Base-by-base conservation (phyloP, 78 protist genomes). In the Monocercomonoides exilis region DNA sequence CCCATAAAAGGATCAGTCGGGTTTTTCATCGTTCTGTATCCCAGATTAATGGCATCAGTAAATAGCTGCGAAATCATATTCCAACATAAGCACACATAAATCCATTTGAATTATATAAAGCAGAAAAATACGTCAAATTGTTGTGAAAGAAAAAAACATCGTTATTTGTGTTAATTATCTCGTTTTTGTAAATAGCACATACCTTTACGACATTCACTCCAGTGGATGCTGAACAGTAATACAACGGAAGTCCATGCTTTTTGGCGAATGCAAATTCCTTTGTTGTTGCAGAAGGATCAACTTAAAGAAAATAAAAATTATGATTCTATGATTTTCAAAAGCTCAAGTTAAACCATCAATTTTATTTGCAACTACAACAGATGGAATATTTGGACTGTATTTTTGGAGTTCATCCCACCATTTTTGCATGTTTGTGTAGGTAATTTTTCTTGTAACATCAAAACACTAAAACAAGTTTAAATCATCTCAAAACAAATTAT, bases 381-480 rank as follows among this genome's bases (percentile, higher is more conserved):
- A 33, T 33, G 82, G 82, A 79, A 79, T 79, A 41, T 41, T 41
- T 5, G 82, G 43, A 4, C 42, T 5, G 21, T 79, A 41, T 41
- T 6, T 21, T 79, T 79, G 82, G 42, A 79, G 82, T 79, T 79
- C 82, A 33, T 6, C 82, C 6, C 21, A 79, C 82, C 82, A 79
- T 41, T 79, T 6, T 21, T 4, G n/a, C 82, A 79, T 4, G 36
- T 79, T 79, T 79, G 6, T 6, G 11, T 79, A 79, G n/a, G 82
- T 79, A 6, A 79, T 79, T 79, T 79, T 79, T 21, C 82, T 79
- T 33, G 82, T 79, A 79, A 79, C 82, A 21, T 79, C 82, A 21
- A 79, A 79, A 54, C 70, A 54, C 70, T 54, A 21, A 32, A 21
- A 32, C 38, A 54, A 54, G 21, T 32, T 21, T 11, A 21, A 11